Base-by-base conservation (phyloP, 2,329 filamentous ascomycete species). In the Diatrype stigma region DNA sequence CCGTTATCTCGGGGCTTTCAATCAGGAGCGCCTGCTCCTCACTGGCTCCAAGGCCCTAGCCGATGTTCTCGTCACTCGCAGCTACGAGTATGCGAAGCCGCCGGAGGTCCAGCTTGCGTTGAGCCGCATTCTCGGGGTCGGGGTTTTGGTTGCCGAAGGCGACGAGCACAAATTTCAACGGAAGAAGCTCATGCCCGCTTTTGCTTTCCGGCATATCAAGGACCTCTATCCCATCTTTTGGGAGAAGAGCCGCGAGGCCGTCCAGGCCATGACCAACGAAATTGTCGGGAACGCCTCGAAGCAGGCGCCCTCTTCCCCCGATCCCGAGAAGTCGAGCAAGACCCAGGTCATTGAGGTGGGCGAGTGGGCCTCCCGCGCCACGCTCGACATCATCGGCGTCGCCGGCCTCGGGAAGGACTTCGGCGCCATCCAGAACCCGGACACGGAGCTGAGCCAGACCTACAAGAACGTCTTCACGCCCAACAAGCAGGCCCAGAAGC, bases 141-240 rank as follows among this genome's bases (percentile, higher is more conserved):
- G 89, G 10, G 73, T 93, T 14, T 70, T 96, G 35, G 73, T 96
- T 11, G 88, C 90, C 2, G 92, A 96, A 69, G 92, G 92, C n/a
- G 49, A 56, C 4, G 55, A 56, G 34, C 59, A 61, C 51, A 55
- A 55, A 44, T 45, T 54, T 4, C 59, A 61, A 46, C 56, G 59
- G 7, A 52, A 51, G 16, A 50, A 55, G 26, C 52, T 61, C n/a
- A 47, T 59, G 46, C 60, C 58, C 5, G 53, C 54, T 10, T 60
- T 62, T 54, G 51, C 54, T 7, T 52, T 54, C 35, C 51, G 51
- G 10, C 54, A 61, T 42, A 54, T 60, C 37, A 55, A 56, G 12
- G 50, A 54, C 23, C 49, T 60, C 28, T 50, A 56, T 11, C 55
- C 53, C 40, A 50, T 57, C 32, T 62, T 60, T 48, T 61, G 90